Conservation (phyloP, 2,329 filamentous ascomycete genomes). For the Hypoxylon sp. region DNA sequence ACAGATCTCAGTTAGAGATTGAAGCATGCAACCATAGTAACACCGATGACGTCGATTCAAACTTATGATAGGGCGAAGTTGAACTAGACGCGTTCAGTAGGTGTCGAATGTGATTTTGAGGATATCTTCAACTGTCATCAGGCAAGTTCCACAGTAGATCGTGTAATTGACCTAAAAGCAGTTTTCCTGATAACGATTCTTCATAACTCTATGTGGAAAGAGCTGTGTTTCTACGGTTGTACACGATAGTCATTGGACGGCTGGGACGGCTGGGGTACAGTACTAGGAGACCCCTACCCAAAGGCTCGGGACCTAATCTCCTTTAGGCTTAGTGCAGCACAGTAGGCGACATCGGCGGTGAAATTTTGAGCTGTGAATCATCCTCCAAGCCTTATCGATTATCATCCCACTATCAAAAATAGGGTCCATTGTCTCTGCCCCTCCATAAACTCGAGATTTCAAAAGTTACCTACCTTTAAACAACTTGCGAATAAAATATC, state of each 20-base stretch:
- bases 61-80: too few species aligned
- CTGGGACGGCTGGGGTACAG: not conserved
- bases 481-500: constrained; percentile 2
- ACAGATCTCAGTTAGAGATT: too few species aligned
- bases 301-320: constrained; percentile 25
- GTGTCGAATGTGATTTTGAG: not conserved
- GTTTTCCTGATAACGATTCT: too few species aligned
- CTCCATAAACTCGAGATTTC: constrained; percentile 24
- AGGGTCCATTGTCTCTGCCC: constrained; percentile 20
- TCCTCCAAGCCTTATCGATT: constrained; percentile 34
- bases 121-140: too few species aligned
- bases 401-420: constrained; percentile 16
- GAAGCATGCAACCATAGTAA: too few species aligned
- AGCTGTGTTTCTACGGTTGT: too few species aligned
- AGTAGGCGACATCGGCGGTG: constrained; percentile 36
- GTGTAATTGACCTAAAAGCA: too few species aligned
- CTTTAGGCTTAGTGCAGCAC: constrained; percentile 9
- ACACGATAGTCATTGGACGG: too few species aligned
- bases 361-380: constrained; percentile 41
- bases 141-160: too few species aligned
- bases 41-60: too few species aligned
- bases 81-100: too few species aligned
- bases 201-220: not conserved
- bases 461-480: constrained; percentile 13
- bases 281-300: constrained; percentile 11